phyloP scores from a whole-genome alignment of 2,329 filamentous ascomycete species.

The Teratosphaeria epicoccoides region DNA sequence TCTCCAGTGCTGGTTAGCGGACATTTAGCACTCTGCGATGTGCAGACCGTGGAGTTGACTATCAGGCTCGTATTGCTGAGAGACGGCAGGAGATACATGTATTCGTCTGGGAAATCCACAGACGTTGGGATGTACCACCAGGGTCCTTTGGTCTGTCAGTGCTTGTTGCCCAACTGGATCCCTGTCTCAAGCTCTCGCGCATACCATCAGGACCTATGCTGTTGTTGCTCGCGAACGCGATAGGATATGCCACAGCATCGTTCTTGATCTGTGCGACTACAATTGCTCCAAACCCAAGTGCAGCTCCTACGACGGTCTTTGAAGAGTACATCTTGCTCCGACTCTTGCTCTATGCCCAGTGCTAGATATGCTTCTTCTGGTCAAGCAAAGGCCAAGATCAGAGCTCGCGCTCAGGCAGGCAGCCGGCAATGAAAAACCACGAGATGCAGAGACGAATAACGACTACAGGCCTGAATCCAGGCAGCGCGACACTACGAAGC shows the following conservation, averaged over 20 bases:
- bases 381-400: background rate
- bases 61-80: conserved; percentile 5
- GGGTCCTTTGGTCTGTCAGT: conserved; percentile 5
- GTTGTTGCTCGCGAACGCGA: conserved; percentile 4
- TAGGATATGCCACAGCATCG: background rate
- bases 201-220: conserved; percentile 9
- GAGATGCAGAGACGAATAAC: background rate
- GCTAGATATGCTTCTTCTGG: background rate
- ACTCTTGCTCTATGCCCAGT: background rate
- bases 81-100: conserved; percentile 6
- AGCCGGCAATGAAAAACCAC: background rate
- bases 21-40: conserved; percentile 5
- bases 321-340: background rate
- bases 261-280: conserved; percentile 3
- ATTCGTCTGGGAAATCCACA: conserved; percentile 6
- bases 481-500: background rate
- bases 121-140: conserved; percentile 5
- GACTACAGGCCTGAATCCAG: background rate
- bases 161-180: background rate
- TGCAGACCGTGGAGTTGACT: conserved; percentile 7
- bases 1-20: conserved; percentile 1
- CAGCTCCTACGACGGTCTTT: background rate
- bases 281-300: background rate
- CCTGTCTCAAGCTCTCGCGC: background rate
- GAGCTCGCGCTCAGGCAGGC: background rate